Evolutionary conservation across 805 yeast species (phyloP).

Genomic region (Yarrowia divulgata): DNA sequence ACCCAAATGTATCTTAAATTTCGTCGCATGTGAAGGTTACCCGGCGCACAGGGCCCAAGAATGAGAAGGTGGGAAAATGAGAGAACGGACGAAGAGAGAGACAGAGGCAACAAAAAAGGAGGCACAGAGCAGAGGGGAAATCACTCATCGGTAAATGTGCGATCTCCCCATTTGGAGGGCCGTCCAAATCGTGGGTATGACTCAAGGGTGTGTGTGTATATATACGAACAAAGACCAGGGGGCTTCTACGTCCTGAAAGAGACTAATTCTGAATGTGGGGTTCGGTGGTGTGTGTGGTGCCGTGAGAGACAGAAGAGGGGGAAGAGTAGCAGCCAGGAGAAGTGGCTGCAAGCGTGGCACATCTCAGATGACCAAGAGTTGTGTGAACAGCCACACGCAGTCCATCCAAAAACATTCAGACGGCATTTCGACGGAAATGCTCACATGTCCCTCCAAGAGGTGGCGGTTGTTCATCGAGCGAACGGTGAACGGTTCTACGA

Average conservation of each 20-base stretch:
- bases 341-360: too few relatives aligned
- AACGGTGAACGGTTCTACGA: constrained; percentile 1
- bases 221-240: neutral
- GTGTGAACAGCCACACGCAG: neutral
- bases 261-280: neutral
- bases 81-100: neutral
- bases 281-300: neutral
- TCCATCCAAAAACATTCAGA: neutral
- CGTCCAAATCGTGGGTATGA: constrained; percentile 5
- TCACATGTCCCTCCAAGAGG: neutral
- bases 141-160: neutral
- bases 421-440: constrained; percentile 11
- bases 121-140: neutral
- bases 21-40: constrained; percentile 24
- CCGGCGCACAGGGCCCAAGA: constrained; percentile 1
- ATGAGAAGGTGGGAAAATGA: neutral
- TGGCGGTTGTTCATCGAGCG: neutral
- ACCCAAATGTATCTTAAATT: constrained; percentile 24
- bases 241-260: constrained; percentile 2
- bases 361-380: too few relatives aligned
- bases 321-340: neutral
- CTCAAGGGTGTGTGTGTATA: constrained; percentile 8
- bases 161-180: neutral
- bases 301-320: neutral
- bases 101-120: neutral